These are phyloP conservation scores for Peniophora sp. DNA, from an alignment of 1,284 basidiomycete genomes.

Conservation along the genomic window DNA sequence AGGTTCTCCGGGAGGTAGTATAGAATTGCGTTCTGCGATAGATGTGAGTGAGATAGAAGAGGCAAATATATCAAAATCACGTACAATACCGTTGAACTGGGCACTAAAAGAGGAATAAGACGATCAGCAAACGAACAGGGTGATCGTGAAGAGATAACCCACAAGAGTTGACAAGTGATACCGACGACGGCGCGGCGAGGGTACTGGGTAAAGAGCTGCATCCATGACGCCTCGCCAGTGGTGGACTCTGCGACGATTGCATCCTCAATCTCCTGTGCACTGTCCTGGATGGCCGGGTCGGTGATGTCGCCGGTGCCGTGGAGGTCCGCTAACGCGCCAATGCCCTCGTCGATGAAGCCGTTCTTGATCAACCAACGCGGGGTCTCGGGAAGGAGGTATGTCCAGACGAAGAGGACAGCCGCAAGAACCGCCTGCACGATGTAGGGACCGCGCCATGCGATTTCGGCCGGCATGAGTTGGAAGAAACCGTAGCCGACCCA, in stretches of 20 bases:
- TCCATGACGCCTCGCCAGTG: slow-evolving; percentile 34
- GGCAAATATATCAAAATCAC: too few relatives aligned
- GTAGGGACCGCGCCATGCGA: slow-evolving; percentile 48
- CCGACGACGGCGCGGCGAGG: slow-evolving; percentile 36
- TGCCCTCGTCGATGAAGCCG: slow-evolving; percentile 37
- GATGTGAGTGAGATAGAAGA: too few relatives aligned
- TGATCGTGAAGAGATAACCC: not conserved
- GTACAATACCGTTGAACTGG: slow-evolving; percentile 50
- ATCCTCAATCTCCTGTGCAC: slow-evolving; percentile 33
- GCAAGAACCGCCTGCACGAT: slow-evolving; percentile 40
- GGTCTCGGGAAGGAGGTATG: slow-evolving; percentile 44
- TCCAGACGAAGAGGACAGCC: slow-evolving; percentile 33
- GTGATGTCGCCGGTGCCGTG: slow-evolving; percentile 35
- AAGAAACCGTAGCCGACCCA: slow-evolving; percentile 49
- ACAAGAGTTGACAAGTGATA: slow-evolving; percentile 43
- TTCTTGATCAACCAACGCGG: slow-evolving; percentile 47
- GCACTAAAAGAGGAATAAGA: too few relatives aligned
- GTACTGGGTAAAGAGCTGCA: slow-evolving; percentile 38
- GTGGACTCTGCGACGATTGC: slow-evolving; percentile 32
- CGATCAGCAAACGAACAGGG: not conserved
- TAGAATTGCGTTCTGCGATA: slow-evolving; percentile 48
- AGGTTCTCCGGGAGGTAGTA: slow-evolving; percentile 49
- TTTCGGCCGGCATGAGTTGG: slow-evolving; percentile 37
- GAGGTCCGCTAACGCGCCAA: slow-evolving; percentile 38
- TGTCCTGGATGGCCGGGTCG: slow-evolving; percentile 27